Evolutionary conservation across 768 basidiomycete species (phyloP), one percentile per base, ranked within the genome.

Genomic region (Pleurotus eryngii): DNA sequence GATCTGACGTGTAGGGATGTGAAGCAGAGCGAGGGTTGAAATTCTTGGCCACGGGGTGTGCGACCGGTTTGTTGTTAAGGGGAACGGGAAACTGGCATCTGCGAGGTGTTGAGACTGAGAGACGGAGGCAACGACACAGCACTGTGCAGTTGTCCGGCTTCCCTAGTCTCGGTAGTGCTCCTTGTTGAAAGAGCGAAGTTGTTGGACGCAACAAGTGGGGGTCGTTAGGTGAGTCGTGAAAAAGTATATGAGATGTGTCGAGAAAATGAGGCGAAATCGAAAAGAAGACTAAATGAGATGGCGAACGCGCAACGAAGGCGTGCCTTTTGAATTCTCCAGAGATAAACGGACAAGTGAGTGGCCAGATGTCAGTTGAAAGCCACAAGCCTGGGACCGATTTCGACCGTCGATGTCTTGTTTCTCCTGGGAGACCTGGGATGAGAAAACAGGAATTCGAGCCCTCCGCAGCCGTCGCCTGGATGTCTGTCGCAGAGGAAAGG

Each of bases 261-360:
- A 58, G 42, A 40, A 43, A 42, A 37, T 20, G 49, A 60, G 46
- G 15, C 9, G 49, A 39, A 46, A 56, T 57, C 47, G 54, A 59
- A 67, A 30, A 42, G 56, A 50, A 59, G 57, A 57, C 57, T 58
- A 61, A 46, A 63, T 63, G 68, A 60, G 59, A 66, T 82, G 90
- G 89, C 89, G 77, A 79, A 92, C 90, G 90, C 90, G 80, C 90
- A 91, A 79, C 87, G 80, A 92, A 92, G 90, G 90, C 90, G 90
- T 82, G 89, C 89, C 89, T 91, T 91, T 92, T 91, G 68, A 62
- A 63, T 66, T 71, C 70, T 69, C 67, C 61, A 63, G 67, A 49
- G 62, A 58, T 64, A 64, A 60, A 57, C 59, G 70, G 62, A 66
- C 67, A 64, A 67, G 65, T 68, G 65, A 63, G 64, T 65, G 64